Evolutionary conservation across 2,329 filamentous ascomycete species (phyloP), one percentile per base, ranked within the genome.

Genomic region (Drechslerella dactyloides): DNA sequence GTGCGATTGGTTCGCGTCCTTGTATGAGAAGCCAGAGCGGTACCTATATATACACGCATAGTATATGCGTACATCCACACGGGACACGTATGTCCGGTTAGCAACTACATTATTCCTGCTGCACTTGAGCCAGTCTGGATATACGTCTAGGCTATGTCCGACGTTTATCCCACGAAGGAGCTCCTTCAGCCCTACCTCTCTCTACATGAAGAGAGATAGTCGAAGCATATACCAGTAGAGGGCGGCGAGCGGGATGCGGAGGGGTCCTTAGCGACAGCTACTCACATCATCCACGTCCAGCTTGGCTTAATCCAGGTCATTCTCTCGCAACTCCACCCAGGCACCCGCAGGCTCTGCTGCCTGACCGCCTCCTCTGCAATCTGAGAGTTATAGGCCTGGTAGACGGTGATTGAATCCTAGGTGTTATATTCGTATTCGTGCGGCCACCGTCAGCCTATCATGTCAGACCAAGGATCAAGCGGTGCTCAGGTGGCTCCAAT

Each of bases 281-380:
- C 37, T 17, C n/a, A 42, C 77, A 64, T 74, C 70, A 69, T 78
- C 86, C 86, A 88, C 52, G 81, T 79, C 82, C 85, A 88, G 68
- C 82, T 84, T 0, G 85, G 85, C 75, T 88, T 88, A 74, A 88
- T 83, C 86, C 86, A 88, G 2, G 86, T 88, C 85, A 87, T 87
- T 57, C 86, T 82, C 0, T 78, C 78, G n/a, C 80, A 79, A 13
- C 78, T 80, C 78, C 87, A 88, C 5, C 81, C 78, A 0, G 83
- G 85, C 0, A 84, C 83, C 53, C 82, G 78, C 44, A 88, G 82
- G 7, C 79, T 82, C 75, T 87, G 85, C 1, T 78, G 62, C 1
- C 78, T 58, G 5, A 87, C 80, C 3, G 86, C 86, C 2, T 84
- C 80, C 13, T 78, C 73, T 15, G 85, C 85, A 75, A 87, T 88